phyloP scores from a whole-genome alignment of 2,329 filamentous ascomycete genomes.

The Leptoxyphium fumago region DNA sequence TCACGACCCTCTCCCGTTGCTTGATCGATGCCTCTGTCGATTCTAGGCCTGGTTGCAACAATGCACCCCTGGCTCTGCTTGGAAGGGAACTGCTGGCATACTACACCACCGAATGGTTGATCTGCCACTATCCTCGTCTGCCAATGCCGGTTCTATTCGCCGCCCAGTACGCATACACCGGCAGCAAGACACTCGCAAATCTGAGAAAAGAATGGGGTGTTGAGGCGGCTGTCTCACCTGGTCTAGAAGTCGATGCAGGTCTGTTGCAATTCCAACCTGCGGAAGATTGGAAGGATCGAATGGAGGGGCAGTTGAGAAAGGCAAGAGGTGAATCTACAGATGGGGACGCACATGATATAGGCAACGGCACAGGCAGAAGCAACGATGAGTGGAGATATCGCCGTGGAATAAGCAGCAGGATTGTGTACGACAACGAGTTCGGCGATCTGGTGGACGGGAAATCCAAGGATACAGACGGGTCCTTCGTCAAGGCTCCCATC shows the following conservation, averaged over 20 bases:
- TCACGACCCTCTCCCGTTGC: constrained; percentile 72
- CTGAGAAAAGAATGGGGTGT: constrained; percentile 83
- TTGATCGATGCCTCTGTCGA: constrained; percentile 81
- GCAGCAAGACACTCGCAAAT: constrained; percentile 55
- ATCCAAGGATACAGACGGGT: constrained; percentile 12
- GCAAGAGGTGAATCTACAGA: constrained; percentile 3
- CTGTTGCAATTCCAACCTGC: constrained; percentile 60
- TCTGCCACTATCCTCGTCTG: constrained; percentile 80
- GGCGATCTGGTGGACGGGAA: constrained; percentile 43
- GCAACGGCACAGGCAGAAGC: constrained; percentile 23
- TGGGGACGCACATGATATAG: not conserved
- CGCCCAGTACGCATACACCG: constrained; percentile 71
- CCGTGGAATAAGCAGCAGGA: constrained; percentile 58
- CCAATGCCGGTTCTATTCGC: constrained; percentile 80
- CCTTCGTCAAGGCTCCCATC: not conserved
- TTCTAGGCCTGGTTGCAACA: constrained; percentile 68
- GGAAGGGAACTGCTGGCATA: constrained; percentile 75
- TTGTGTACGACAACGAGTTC: constrained; percentile 74
- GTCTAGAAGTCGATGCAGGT: constrained; percentile 81
- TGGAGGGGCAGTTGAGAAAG: not conserved
- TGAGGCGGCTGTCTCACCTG: constrained; percentile 72
- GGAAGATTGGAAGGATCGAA: constrained; percentile 17
- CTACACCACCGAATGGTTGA: constrained; percentile 74
- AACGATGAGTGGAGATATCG: constrained; percentile 42
- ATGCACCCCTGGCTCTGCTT: constrained; percentile 64